Evolutionary conservation across 768 basidiomycete species (phyloP).

Genomic region (Collybia sordida): DNA sequence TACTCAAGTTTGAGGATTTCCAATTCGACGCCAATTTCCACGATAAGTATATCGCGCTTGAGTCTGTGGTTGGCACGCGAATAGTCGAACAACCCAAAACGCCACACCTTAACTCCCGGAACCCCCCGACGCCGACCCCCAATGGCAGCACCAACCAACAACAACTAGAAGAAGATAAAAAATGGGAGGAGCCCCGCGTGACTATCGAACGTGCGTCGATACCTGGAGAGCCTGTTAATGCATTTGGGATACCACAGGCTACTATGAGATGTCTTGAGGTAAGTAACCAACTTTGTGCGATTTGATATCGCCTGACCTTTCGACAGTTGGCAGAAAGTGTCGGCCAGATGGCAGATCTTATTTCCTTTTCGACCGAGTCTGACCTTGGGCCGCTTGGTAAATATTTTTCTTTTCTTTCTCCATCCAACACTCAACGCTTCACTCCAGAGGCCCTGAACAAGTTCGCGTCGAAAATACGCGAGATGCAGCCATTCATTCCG

Average conservation of each 20-base stretch:
- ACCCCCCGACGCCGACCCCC: conserved; percentile 19
- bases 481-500: conserved; percentile 26
- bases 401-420: conserved; percentile 22
- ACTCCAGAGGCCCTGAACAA: conserved; percentile 39
- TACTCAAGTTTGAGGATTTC: conserved; percentile 71
- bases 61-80: conserved; percentile 55
- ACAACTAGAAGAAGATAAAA: conserved; percentile 50
- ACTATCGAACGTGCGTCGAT: conserved; percentile 62
- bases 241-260: conserved; percentile 85
- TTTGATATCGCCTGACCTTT: conserved; percentile 6
- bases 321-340: conserved; percentile 78
- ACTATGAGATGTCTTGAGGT: conserved; percentile 90
- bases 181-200: conserved; percentile 67
- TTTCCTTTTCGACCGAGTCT: conserved; percentile 56
- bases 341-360: conserved; percentile 76
- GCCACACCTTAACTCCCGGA: conserved; percentile 22
- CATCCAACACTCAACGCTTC: conserved; percentile 3
- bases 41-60: conserved; percentile 74
- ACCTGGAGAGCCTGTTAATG: conserved; percentile 83
- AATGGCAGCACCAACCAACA: conserved; percentile 24
- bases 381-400: conserved; percentile 66
- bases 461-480: conserved; percentile 39
- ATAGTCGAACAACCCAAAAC: conserved; percentile 40
- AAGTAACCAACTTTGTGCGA: conserved; percentile 15
- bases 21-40: conserved; percentile 72